Evolutionary conservation across 75 land plant species (phyloP).

Genomic region (Isoetes taiwanensis): DNA sequence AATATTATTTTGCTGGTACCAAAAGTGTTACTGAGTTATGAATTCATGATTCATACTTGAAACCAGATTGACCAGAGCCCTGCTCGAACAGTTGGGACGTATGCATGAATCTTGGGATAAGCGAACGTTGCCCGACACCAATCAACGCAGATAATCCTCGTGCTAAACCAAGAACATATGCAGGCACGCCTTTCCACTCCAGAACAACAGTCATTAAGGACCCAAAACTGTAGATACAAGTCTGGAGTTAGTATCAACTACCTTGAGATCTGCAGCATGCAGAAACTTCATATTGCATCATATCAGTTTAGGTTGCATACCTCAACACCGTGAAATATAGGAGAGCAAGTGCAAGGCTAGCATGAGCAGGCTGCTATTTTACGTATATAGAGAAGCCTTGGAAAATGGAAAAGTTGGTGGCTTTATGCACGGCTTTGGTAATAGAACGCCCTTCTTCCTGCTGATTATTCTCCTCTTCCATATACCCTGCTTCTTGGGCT

Average conservation of each 20-base stretch:
- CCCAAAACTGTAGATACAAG: slow-evolving; percentile 54
- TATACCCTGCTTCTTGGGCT: too few species aligned
- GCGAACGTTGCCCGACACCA: slow-evolving; percentile 68
- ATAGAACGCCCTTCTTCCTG: too few species aligned
- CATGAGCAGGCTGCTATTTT: slow-evolving; percentile 57
- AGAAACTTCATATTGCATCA: not conserved
- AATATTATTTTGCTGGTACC: too few species aligned
- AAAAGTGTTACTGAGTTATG: too few species aligned
- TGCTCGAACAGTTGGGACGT: slow-evolving; percentile 52
- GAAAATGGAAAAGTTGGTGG: slow-evolving; percentile 21
- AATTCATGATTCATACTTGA: slow-evolving; percentile 74
- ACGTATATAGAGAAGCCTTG: slow-evolving; percentile 61
- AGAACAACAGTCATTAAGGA: slow-evolving; percentile 83
- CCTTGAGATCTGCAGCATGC: not conserved
- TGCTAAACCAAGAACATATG: slow-evolving; percentile 65
- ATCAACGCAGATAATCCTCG: slow-evolving; percentile 62
- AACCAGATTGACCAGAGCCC: slow-evolving; percentile 90
- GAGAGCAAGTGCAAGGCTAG: slow-evolving; percentile 69
- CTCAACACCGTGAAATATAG: slow-evolving; percentile 86
- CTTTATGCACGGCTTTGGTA: not conserved
- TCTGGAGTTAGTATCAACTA: too few species aligned
- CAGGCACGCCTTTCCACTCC: slow-evolving; percentile 72
- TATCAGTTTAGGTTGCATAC: slow-evolving; percentile 14
- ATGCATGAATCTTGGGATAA: slow-evolving; percentile 63
- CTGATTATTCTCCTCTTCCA: too few species aligned